A percentile compares a stretch with the other conserved stretches of the same genome.
These are phyloP conservation scores for Skeletonema potamos DNA, from an alignment of 108 stramenopile species.

Conservation along the genomic window DNA sequence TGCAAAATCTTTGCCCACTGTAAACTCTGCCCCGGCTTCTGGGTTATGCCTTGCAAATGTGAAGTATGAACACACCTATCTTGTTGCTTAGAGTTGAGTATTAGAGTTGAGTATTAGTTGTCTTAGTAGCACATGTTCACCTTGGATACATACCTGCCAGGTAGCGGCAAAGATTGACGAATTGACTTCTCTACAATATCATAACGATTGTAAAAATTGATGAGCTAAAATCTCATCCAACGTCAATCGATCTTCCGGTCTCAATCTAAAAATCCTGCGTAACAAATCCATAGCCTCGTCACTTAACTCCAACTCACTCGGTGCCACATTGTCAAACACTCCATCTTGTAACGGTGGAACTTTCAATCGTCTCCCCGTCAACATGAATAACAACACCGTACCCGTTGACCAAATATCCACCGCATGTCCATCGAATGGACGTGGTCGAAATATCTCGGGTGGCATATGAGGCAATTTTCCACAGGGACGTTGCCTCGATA, in stretches of 20 bases:
- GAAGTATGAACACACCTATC: constrained; percentile 42
- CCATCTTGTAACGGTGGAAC: constrained; percentile 18
- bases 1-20: constrained; percentile 33
- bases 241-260: constrained; percentile 39
- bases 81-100: no score
- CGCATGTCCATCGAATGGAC: constrained; percentile 57
- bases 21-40: constrained; percentile 70
- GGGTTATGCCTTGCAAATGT: constrained; percentile 64
- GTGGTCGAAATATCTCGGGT: constrained; percentile 46
- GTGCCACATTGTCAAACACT: constrained; percentile 22
- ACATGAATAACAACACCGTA: constrained; percentile 61
- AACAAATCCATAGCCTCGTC: constrained; percentile 44
- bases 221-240: constrained; percentile 25
- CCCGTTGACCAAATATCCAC: constrained; percentile 68
- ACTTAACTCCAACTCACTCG: constrained; percentile 21
- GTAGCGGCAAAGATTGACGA: background rate
- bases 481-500: constrained; percentile 39
- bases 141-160: no score
- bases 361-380: constrained; percentile 39
- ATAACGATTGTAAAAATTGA: constrained; percentile 11
- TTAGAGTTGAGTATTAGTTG: background rate
- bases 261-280: constrained; percentile 30
- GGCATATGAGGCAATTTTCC: constrained; percentile 67
- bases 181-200: background rate
- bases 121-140: no score